A percentile compares a stretch with the other conserved stretches of the same genome.
Conservation (phyloP, 768 basidiomycete species). For the Auriculariales sp. region DNA sequence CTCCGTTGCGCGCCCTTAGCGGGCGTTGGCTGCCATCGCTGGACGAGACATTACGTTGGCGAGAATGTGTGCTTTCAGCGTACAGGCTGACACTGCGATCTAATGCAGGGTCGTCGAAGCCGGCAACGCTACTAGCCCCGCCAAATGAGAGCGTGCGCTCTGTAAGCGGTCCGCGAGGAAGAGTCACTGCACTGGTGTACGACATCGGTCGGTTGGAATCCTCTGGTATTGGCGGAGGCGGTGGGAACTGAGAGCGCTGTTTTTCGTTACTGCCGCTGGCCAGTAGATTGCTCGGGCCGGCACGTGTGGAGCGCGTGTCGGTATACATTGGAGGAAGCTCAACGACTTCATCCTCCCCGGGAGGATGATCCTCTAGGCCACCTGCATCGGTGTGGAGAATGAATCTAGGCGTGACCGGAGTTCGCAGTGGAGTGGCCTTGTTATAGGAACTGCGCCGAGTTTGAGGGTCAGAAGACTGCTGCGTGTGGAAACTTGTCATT, state of each 20-base stretch:
- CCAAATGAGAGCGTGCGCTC: neutral
- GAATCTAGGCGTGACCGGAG: conserved; percentile 31
- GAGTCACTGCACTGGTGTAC: neutral
- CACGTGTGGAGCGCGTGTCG: conserved; percentile 14
- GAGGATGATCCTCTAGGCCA: conserved; percentile 37
- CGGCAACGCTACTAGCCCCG: neutral
- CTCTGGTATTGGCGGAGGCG: neutral
- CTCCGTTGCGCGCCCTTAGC: neutral
- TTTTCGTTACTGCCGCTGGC: neutral
- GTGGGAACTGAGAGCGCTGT: neutral
- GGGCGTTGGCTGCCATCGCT: neutral
- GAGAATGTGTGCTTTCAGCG: neutral
- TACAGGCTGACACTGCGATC: neutral
- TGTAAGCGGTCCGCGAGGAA: neutral
- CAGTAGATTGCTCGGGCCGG: too few relatives aligned
- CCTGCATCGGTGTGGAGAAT: conserved; percentile 46
- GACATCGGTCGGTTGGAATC: neutral
- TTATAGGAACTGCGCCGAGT: neutral
- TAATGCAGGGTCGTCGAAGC: neutral
- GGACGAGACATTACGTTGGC: neutral
- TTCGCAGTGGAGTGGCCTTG: too few relatives aligned
- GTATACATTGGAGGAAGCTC: conserved; percentile 69
- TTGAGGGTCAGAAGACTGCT: neutral
- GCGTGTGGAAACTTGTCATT: neutral
- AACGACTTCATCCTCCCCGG: conserved; percentile 36